Evolutionary conservation across 805 yeast genomes (phyloP), one percentile per base, ranked within the genome.

Genomic region (Hanseniaspora lachancei): DNA sequence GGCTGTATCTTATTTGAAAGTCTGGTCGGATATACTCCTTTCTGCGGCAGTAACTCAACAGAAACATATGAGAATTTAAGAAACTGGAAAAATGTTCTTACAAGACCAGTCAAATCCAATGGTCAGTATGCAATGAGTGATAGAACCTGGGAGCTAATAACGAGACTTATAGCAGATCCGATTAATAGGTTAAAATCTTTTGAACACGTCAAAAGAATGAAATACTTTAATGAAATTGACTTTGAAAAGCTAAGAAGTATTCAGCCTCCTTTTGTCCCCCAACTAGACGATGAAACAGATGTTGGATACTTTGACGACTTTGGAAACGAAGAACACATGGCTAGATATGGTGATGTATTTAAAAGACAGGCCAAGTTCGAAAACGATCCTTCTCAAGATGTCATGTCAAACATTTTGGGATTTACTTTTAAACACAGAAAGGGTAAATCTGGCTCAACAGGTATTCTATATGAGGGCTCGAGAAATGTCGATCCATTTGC

Each of bases 241-340:
- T 91, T 95, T 83, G 79, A 76, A 6, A 70, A 70, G 12, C 69
- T 93, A 61, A 77, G 96, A 64, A 71, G 69, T 35, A 76, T 81
- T 58, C 76, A 82, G 23, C 97, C 99, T 5, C 99, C 99, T 38
- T 93, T 93, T 68, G 86, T 93, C 20, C 99, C 99, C 3, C 96
- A 95, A 63, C 75, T 93, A 60, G 97, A 93, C 66, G 86, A 89
- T 58, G 99, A 93, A 64, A 93, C 89, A 60, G 99, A 93, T 71
- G 97, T 97, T 0, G 99, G 99, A 1, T 93, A 93, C 71, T 93
- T 93, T 67, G 99, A 93, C 70, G 98, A 93, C 69, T 93, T 93
- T 68, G 87, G 87, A 58, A 93, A 89, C 68, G 97, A 91, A 67
- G 89, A 86, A 48, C 95, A 91, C 68, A 89, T 93, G 97, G 93